phyloP scores from a whole-genome alignment of 306 rosid genomes.

The Vigna radiata region DNA sequence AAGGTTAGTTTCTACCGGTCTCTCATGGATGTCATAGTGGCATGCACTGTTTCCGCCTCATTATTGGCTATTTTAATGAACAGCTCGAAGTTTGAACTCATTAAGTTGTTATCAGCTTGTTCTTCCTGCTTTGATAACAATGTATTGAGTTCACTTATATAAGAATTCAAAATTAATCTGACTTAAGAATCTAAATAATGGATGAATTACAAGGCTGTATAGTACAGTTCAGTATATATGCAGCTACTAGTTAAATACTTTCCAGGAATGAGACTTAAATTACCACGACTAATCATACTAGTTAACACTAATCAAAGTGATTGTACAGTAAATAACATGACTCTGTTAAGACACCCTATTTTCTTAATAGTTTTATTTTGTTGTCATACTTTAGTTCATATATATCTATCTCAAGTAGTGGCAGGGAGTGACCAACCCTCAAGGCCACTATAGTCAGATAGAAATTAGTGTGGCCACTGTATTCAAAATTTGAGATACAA shows the following conservation, averaged over 20 bases:
- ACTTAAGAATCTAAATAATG: too few relatives aligned
- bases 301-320: not conserved
- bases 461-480: not conserved
- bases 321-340: not conserved
- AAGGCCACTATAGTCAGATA: not conserved
- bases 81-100: too few relatives aligned
- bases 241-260: not conserved
- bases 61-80: not conserved
- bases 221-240: not conserved
- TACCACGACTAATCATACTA: not conserved
- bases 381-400: not conserved
- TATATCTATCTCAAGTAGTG: not conserved
- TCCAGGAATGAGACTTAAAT: not conserved
- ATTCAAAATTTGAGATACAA: not conserved
- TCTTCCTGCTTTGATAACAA: too few relatives aligned
- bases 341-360: not conserved
- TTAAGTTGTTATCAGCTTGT: too few relatives aligned
- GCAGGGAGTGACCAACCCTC: not conserved
- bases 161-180: too few relatives aligned
- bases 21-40: conserved; percentile 26
- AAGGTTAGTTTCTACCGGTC: conserved; percentile 44
- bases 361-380: not conserved
- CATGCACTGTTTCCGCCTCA: not conserved
- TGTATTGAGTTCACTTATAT: too few relatives aligned
- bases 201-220: not conserved